A percentile compares a stretch with the other conserved stretches of the same genome.
phyloP scores from a whole-genome alignment of 257 asterid species.

The Scutellaria barbata region DNA sequence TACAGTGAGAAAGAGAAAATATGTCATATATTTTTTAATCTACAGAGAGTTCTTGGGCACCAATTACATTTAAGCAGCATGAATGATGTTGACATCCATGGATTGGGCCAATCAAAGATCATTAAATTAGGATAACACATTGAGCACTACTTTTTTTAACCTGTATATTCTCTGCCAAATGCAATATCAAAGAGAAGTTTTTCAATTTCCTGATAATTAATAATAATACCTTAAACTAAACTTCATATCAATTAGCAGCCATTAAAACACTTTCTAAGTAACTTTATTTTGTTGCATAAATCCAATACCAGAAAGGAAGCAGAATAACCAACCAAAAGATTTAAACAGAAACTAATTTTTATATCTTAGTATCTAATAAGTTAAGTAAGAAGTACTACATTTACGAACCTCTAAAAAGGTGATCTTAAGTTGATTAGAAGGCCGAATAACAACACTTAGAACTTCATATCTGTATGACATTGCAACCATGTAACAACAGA shows the following conservation, averaged over 20 bases:
- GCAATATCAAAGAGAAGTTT: neutral
- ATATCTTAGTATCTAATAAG: slow-evolving; percentile 28
- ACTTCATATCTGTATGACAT: slow-evolving; percentile 82
- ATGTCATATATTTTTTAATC: neutral
- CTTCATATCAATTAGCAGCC: slow-evolving; percentile 2
- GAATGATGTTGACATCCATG: neutral
- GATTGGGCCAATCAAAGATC: neutral
- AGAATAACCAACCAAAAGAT: slow-evolving; percentile 10
- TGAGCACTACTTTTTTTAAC: neutral
- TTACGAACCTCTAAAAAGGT: slow-evolving; percentile 91
- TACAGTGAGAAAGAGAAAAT: neutral
- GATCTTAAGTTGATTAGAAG: slow-evolving; percentile 86
- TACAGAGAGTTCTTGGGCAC: neutral
- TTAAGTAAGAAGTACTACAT: slow-evolving; percentile 33
- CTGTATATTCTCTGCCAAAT: neutral
- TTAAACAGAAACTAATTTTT: slow-evolving; percentile 12
- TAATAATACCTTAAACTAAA: neutral
- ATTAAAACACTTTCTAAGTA: neutral
- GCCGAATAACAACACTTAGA: slow-evolving; percentile 75
- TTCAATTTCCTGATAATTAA: neutral
- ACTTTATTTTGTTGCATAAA: neutral
- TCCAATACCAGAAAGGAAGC: neutral
- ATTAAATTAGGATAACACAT: neutral
- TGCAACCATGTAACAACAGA: slow-evolving; percentile 35
- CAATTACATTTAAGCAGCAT: neutral